Evolutionary conservation across 331 rosid species (phyloP), one percentile per base, ranked within the genome.

Genomic region (Acacia concinna): DNA sequence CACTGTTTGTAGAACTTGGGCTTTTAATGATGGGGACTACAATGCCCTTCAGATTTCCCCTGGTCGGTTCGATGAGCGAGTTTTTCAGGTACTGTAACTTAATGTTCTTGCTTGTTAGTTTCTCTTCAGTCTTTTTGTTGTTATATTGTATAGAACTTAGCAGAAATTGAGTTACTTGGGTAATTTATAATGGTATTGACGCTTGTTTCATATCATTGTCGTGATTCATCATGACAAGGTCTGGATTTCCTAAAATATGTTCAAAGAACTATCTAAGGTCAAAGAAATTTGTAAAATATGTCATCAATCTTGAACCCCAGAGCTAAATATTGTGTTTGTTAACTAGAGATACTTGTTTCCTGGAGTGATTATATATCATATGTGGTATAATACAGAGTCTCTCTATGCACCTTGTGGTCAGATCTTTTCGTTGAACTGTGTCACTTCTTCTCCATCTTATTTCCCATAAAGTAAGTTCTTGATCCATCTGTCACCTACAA

Each of bases 1-100:
- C 57, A 90, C 99, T 9, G 97, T 96, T 75, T 96, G 99, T 83
- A 83, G 99, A 79, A 93, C 99, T 73, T 96, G 99, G 99, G 99
- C 98, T 1, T 96, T 96, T 56, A 96, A 90, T 77, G 99, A 96
- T 64, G 99, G 97, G 63, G 89, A 84, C 41, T 90, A 96, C 79
- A 93, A 96, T 81, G 98, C 99, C 82, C 98, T 96, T 35, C 99
- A 96, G 85, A 76, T 82, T 87, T 90, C 93, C 44, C 99, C 98
- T 38, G 99, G 99, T 74, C 89, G 77, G 32, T 96, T 89, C 81
- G 79, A 90, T 85, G 99, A 96, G 86, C 83, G 85, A 78, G 90
- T 91, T 82, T 96, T 96, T 85, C 86, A 90, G 97, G 99, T 96
- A 86, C 59, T 59, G 21, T 65, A 54, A 14, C 34, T 81, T 81